These are phyloP conservation scores for Flueggea neowawraea DNA, from an alignment of 441 rosid species.

Conservation along the genomic window DNA sequence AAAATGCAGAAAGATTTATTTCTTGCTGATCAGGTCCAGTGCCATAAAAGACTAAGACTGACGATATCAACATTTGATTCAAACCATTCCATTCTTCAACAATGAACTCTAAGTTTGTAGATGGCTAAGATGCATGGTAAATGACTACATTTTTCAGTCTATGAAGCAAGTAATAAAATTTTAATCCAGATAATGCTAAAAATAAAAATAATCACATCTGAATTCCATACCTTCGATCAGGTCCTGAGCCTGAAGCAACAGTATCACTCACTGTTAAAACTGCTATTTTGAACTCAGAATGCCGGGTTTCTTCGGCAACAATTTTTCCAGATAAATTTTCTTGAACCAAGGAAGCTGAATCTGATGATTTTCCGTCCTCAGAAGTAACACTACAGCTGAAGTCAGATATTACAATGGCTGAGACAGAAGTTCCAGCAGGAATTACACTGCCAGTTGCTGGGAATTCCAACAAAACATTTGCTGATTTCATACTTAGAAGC, in stretches of 20 bases:
- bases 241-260: conserved; percentile 83
- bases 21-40: no score
- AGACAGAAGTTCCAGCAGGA: conserved; percentile 68
- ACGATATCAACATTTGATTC: no score
- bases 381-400: conserved; percentile 27
- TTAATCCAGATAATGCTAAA: not conserved
- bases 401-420: conserved; percentile 71
- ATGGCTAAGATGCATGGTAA: not conserved
- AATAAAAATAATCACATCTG: conserved; percentile 8
- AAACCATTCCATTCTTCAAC: not conserved
- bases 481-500: conserved; percentile 93
- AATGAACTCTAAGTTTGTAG: not conserved
- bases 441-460: conserved; percentile 61
- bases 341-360: conserved; percentile 27
- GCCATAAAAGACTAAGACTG: no score
- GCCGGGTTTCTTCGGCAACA: conserved; percentile 26
- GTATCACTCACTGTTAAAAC: conserved; percentile 94
- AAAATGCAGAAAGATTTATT: no score
- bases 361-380: conserved; percentile 26
- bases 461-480: conserved; percentile 86
- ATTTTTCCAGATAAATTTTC: conserved; percentile 27
- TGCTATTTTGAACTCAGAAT: conserved; percentile 53
- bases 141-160: not conserved
- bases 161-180: not conserved
- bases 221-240: conserved; percentile 74